phyloP scores from a whole-genome alignment of 176 grass and related monocot genomes.

The Oryza glumipatula region DNA sequence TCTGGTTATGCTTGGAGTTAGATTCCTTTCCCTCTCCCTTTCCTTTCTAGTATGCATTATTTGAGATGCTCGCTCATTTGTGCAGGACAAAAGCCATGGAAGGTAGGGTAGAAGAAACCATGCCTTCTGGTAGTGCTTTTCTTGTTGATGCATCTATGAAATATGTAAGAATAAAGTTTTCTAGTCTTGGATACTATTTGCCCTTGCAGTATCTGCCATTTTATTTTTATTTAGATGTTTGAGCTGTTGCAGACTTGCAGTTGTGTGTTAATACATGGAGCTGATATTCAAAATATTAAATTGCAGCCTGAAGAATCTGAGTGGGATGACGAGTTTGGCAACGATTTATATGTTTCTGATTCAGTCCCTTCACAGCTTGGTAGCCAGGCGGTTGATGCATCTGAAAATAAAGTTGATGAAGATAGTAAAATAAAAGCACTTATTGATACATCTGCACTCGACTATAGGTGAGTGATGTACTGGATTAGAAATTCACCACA shows the following conservation, averaged over 20 bases:
- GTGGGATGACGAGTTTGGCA: slow-evolving; percentile 99
- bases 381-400: slow-evolving; percentile 58
- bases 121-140: slow-evolving; percentile 51
- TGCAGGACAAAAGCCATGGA: slow-evolving; percentile 80
- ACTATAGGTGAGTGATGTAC: slow-evolving; percentile 70
- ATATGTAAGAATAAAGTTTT: slow-evolving; percentile 66
- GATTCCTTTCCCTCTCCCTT: slow-evolving; percentile 17
- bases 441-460: slow-evolving; percentile 78
- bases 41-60: slow-evolving; percentile 2
- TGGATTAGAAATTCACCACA: slow-evolving; percentile 24
- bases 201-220: not conserved
- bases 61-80: slow-evolving; percentile 35
- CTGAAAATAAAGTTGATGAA: slow-evolving; percentile 82
- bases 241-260: not conserved
- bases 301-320: slow-evolving; percentile 95
- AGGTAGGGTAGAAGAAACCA: slow-evolving; percentile 62
- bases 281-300: slow-evolving; percentile 51
- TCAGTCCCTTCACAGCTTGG: slow-evolving; percentile 53
- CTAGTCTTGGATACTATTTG: slow-evolving; percentile 2
- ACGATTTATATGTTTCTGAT: slow-evolving; percentile 83
- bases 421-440: slow-evolving; percentile 96
- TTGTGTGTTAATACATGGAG: slow-evolving; percentile 4
- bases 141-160: slow-evolving; percentile 66
- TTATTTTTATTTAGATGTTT: slow-evolving; percentile 32
- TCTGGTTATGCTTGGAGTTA: slow-evolving; percentile 23